Evolutionary conservation across 2,329 filamentous ascomycete species (phyloP), one percentile per base, ranked within the genome.

Genomic region (Pleoardoris graminearum): DNA sequence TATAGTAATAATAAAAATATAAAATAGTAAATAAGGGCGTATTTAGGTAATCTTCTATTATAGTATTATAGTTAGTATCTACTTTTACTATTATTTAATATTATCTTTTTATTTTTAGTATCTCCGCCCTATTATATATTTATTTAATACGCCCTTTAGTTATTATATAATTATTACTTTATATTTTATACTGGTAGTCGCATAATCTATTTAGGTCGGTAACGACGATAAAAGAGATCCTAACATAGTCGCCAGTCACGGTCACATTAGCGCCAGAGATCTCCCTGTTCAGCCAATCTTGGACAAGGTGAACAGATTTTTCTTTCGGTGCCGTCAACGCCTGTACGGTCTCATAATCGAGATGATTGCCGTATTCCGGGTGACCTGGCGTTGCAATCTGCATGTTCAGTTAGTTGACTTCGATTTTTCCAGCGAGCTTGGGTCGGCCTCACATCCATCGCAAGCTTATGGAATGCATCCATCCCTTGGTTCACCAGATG

Each of bases 161-260:
- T n/a, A n/a, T n/a, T n/a, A n/a, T n/a, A n/a, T n/a, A n/a, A n/a
- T n/a, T n/a, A n/a, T n/a, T n/a, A n/a, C n/a, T n/a, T n/a, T n/a
- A n/a, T n/a, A n/a, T n/a, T n/a, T n/a, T n/a, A n/a, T n/a, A n/a
- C n/a, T n/a, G n/a, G n/a, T n/a, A n/a, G n/a, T n/a, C n/a, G n/a
- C n/a, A n/a, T n/a, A n/a, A n/a, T n/a, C n/a, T n/a, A n/a, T n/a
- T n/a, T n/a, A n/a, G n/a, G n/a, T n/a, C n/a, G n/a, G n/a, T n/a
- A n/a, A n/a, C n/a, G n/a, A n/a, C n/a, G n/a, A n/a, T n/a, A n/a
- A n/a, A n/a, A n/a, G n/a, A n/a, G n/a, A n/a, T n/a, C n/a, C n/a
- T 77, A 53, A 84, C 75, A 77, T 80, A 83, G 58, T 84, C 81
- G 39, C 57, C 81, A 57, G 77, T 78, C 14, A 80, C 76, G 0